phyloP scores from a whole-genome alignment of 2,329 filamentous ascomycete genomes.

The Nemania bipapillata region DNA sequence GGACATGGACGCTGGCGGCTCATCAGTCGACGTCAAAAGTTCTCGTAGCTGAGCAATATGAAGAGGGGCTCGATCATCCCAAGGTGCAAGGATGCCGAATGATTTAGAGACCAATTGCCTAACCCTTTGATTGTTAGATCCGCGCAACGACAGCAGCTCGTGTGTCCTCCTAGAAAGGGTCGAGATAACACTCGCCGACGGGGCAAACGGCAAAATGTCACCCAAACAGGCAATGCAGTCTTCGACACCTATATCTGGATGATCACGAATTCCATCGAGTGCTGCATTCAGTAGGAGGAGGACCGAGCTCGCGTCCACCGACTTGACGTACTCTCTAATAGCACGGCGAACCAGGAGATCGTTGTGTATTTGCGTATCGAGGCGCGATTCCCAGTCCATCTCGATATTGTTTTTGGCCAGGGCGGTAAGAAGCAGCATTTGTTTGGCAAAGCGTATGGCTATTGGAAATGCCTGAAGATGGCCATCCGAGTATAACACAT shows the following conservation, averaged over 20 bases:
- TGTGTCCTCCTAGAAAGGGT: conserved; percentile 59
- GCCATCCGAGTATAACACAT: conserved; percentile 56
- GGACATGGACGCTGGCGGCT: conserved; percentile 46
- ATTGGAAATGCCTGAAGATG: conserved; percentile 69
- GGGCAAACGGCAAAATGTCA: conserved; percentile 49
- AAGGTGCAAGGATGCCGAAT: conserved; percentile 80
- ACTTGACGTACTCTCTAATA: conserved; percentile 65
- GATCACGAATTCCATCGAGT: conserved; percentile 66
- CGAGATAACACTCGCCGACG: conserved; percentile 47
- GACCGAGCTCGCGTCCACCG: conserved; percentile 55
- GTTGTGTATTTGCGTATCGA: conserved; percentile 77
- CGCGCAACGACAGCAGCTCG: conserved; percentile 69
- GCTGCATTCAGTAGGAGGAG: conserved; percentile 63
- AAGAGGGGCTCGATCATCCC: conserved; percentile 60
- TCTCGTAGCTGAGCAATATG: conserved; percentile 54
- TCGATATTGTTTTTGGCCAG: conserved; percentile 68
- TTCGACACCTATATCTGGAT: conserved; percentile 52
- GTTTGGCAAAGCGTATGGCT: conserved; percentile 74
- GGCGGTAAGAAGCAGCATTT: conserved; percentile 63
- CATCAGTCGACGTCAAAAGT: conserved; percentile 42
- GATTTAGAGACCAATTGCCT: conserved; percentile 74
- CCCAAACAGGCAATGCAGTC: conserved; percentile 47
- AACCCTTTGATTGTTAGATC: conserved; percentile 76
- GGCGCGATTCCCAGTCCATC: conserved; percentile 83
- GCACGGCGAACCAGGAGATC: conserved; percentile 72